Evolutionary conservation across 2,329 filamentous ascomycete species (phyloP), one percentile per base, ranked within the genome.

Genomic region (Beauveria scarabaeidicola): DNA sequence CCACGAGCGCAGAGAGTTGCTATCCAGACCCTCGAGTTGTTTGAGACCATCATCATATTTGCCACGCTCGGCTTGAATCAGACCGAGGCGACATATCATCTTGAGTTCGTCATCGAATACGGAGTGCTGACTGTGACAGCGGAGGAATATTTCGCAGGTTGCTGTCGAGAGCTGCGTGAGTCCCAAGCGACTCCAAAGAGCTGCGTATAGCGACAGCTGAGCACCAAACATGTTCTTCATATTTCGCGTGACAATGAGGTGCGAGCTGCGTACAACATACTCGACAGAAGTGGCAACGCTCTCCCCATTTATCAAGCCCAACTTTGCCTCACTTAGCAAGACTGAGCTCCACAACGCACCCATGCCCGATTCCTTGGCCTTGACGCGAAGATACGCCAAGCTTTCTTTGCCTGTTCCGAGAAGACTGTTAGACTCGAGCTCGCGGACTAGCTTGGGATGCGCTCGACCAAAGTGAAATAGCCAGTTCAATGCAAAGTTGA

Each of bases 401-500:
- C 86, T 91, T 69, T 97, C 91, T 64, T 88, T 88, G 57, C 91
- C 89, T 38, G 85, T 87, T 0, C 87, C 90, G 9, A 91, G 77
- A 78, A 91, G 86, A 60, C 85, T 90, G 66, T 82, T 86, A 43
- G 87, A 86, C 63, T 87, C 87, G 6, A 88, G 78, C 55, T 86
- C 82, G 52, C 79, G 82, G 64, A 91, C 84, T n/a, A 91, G 81
- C 57, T 84, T 80, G 0, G 91, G 89, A 66, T 93, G 91, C 0
- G 89, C 85, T 68, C 91, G 90, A n/a, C 88, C 89, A 66, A 97
- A 95, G 69, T 97, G 91, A 68, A 95, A 95, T 3, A 97, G 79
- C 94, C 94, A 99, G 69, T 91, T 96, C 62, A 99, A 82, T 36
- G 91, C 90, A 73, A 96, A 97, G 72, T 97, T 97, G 60, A 99